Conservation (phyloP, 192 early-diverging fungal genomes). For the Rhizophagus sp. region DNA sequence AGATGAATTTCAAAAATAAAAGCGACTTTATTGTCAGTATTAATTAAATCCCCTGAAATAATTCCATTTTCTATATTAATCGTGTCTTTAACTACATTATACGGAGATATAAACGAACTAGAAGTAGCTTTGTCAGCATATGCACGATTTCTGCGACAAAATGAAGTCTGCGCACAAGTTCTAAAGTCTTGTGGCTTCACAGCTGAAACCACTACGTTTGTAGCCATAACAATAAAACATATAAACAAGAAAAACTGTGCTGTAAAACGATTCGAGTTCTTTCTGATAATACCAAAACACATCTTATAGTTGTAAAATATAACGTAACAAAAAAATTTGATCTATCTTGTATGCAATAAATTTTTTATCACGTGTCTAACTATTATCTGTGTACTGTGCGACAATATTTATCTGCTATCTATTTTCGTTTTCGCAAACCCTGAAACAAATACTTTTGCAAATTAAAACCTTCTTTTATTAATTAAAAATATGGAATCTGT, state of each 20-base stretch:
- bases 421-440: too few relatives aligned
- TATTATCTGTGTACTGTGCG: too few relatives aligned
- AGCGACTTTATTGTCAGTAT: conserved; percentile 40
- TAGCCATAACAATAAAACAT: not conserved
- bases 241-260: not conserved
- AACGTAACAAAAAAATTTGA: too few relatives aligned
- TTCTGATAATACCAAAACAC: not conserved
- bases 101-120: conserved; percentile 53
- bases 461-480: too few relatives aligned
- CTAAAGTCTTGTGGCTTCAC: conserved; percentile 90
- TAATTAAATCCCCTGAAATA: conserved; percentile 59
- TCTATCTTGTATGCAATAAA: too few relatives aligned
- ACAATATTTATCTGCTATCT: too few relatives aligned
- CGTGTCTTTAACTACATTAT: conserved; percentile 60
- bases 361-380: too few relatives aligned
- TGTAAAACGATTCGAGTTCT: not conserved
- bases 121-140: conserved; percentile 63
- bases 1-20: conserved; percentile 55
- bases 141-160: conserved; percentile 86
- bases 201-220: conserved; percentile 37
- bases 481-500: not conserved
- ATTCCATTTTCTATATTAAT: conserved; percentile 55
- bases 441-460: too few relatives aligned
- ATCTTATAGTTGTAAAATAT: not conserved
- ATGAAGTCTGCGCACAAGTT: conserved; percentile 80